Evolutionary conservation across 805 yeast species (phyloP).

Genomic region (Metschnikowia corniflorae): DNA sequence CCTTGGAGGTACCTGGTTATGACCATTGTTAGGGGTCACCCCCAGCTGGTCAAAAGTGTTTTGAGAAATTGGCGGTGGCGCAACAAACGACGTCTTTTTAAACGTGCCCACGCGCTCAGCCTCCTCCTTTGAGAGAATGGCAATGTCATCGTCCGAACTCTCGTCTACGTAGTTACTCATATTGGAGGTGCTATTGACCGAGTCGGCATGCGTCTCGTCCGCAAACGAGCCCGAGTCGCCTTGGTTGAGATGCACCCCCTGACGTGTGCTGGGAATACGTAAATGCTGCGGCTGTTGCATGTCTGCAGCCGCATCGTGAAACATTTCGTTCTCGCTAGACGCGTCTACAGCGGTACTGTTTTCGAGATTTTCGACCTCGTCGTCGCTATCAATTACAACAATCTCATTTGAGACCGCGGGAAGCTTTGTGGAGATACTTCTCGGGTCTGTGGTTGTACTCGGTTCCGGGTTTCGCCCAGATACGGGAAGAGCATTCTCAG

Average conservation of each 20-base stretch:
- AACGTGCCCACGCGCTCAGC: conserved; percentile 26
- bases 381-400: not conserved
- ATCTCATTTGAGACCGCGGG: too few species aligned
- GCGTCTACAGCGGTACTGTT: not conserved
- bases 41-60: not conserved
- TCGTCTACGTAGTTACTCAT: not conserved
- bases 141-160: conserved; percentile 24
- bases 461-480: too few species aligned
- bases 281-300: too few species aligned
- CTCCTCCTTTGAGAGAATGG: conserved; percentile 27
- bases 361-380: not conserved
- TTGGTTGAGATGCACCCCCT: too few species aligned
- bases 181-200: too few species aligned
- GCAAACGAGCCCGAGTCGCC: too few species aligned
- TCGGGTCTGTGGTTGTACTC: not conserved
- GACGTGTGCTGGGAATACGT: too few species aligned
- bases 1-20: not conserved
- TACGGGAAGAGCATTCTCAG: too few species aligned
- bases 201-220: too few species aligned
- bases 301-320: not conserved
- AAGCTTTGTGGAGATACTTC: too few species aligned
- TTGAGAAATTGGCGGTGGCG: not conserved
- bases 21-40: too few species aligned
- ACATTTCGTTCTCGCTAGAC: not conserved
- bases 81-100: conserved; percentile 22